Percentiles rank a stretch among this genome's conserved stretches.
phyloP scores from a whole-genome alignment of 2,329 filamentous ascomycete genomes.

The Pseudopithomyces maydicus region DNA sequence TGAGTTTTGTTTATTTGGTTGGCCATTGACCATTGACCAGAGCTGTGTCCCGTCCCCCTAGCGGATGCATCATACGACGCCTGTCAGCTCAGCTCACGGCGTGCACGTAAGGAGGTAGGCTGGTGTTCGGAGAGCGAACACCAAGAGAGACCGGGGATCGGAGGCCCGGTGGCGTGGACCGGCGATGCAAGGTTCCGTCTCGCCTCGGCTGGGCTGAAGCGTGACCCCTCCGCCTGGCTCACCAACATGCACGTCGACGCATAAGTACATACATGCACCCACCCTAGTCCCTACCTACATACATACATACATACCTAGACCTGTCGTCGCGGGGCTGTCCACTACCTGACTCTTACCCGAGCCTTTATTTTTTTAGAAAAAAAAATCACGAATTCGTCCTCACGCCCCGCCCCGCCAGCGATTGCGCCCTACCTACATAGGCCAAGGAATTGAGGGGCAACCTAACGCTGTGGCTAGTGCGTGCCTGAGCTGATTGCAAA shows the following conservation, averaged over 20 bases:
- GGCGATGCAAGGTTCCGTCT: not conserved
- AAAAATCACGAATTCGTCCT: no score
- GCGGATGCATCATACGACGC: not conserved
- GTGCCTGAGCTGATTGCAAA: not conserved
- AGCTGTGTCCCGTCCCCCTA: not conserved
- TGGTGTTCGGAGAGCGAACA: not conserved
- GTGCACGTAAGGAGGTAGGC: not conserved
- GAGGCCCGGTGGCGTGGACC: constrained; percentile 1
- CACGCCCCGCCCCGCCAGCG: not conserved
- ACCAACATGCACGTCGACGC: not conserved
- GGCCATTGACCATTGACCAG: not conserved
- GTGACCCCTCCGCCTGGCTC: not conserved
- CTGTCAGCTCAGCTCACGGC: not conserved
- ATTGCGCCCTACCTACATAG: not conserved
- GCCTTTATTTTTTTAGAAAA: no score
- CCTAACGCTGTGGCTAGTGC: no score
- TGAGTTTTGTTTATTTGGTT: not conserved
- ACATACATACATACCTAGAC: no score
- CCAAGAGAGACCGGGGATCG: not conserved
- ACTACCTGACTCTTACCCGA: not conserved
- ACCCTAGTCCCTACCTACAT: no score
- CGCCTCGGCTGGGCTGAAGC: not conserved
- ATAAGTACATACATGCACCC: not conserved
- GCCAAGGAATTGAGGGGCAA: not conserved
- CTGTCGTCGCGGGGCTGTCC: not conserved